Base-by-base conservation (phyloP, 768 basidiomycete species). In the Ephemerocybe angulata region DNA sequence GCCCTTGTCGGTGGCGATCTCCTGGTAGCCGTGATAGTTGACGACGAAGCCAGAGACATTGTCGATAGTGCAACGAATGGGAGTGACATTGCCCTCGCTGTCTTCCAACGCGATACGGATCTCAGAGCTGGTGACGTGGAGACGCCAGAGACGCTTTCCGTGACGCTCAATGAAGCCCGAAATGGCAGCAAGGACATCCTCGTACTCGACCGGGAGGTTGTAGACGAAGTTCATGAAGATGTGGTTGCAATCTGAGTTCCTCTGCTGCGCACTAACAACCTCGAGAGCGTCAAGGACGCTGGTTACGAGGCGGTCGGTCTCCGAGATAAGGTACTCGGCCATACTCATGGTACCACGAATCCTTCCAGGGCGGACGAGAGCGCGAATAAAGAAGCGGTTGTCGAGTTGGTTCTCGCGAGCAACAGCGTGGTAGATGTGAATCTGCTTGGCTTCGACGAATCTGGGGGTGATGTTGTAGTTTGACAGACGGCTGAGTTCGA, bases 141-240 rank as follows among this genome's bases (percentile, higher is more conserved):
- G 82, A 57, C 97, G 88, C 97, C 97, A 99, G 50, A 98, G 80
- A 25, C 97, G 83, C 75, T 98, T 98, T 57, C 97, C 97, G 66
- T 99, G 97, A 35, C 97, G 88, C 62, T 98, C 97, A 62, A 99
- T 94, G 78, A 99, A 99, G 40, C 97, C 97, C n/a, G 95, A 87
- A 55, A 98, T 91, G 13, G 97, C 97, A 44, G 92, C 90, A 52
- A 98, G 84, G 7, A 98, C 95, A 63, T 98, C 96, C 58, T 98
- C 95, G 64, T 98, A 98, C 30, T 87, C 87, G 58, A 99, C 94
- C 27, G 87, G 84, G 42, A 99, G 87, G 67, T 90, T 93, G 81
- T 98, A 98, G 64, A 98, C 86, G 70, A 98, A 99, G 77, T 98
- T 98, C 85, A 98, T 87, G 77, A 93, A 95, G 69, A 98, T 97